Base-by-base conservation (phyloP, 176 grass and related monocot genomes). In the Neostapfia colusana region DNA sequence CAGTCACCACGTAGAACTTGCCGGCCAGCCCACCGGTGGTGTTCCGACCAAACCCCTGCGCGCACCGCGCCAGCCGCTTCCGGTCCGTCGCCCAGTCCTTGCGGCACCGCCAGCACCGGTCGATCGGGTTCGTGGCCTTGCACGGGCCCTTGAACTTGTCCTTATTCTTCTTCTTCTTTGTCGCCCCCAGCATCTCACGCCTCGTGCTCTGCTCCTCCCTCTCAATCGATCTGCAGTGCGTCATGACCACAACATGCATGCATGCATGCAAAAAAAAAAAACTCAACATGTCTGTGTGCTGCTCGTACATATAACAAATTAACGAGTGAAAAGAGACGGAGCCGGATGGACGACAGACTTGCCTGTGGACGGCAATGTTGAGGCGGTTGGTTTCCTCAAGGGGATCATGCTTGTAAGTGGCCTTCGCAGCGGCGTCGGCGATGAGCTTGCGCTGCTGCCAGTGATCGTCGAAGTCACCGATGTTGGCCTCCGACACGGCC, bases 101-200 rank as follows among this genome's bases (percentile, higher is more conserved):
- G 6, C 85, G 87, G 87, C 93, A 97, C 38, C 93, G 77, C 93
- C 93, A 93, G 75, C 93, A 97, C 25, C 90, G 79, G 87, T 97
- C 93, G 87, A 97, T 97, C 8, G 93, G 93, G 76, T 97, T 97
- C 62, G 93, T 97, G 71, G 90, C 93, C 18, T 2, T 0, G 88
- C 93, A 97, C 2, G 82, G 63, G 2, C 89, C 93, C 0, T 0
- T 2, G 76, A 76, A 67, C 78, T 63, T 85, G 74, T 5, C 5
- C 9, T 78, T 65, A 70, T 77, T 79, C 38, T 84, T 73, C n/a
- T n/a, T n/a, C n/a, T n/a, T n/a, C n/a, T n/a, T n/a, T n/a, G n/a
- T n/a, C 12, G 16, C 1, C 48, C 16, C 63, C 66, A 86, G 28
- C 64, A 93, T 82, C 43, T 68, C 63, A 20, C 93, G 61, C 67